phyloP scores from a whole-genome alignment of 306 rosid species.

The Rosa multiflora region DNA sequence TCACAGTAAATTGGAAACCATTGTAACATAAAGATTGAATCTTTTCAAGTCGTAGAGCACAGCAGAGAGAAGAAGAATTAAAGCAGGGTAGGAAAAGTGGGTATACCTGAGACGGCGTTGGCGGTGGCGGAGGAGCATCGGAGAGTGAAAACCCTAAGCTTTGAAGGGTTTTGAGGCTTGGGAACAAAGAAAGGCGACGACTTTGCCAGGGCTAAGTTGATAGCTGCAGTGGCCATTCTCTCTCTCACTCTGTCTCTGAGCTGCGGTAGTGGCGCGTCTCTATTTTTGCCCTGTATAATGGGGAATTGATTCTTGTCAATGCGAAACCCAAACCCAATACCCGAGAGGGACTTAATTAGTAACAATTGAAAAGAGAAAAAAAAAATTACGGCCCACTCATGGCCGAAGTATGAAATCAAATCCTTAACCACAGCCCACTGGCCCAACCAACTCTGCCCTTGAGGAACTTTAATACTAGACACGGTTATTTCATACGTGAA shows the following conservation, averaged over 20 bases:
- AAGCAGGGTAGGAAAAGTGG: neutral
- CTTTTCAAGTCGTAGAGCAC: neutral
- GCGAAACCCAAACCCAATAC: too few species aligned
- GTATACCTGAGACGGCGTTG: slow-evolving; percentile 17
- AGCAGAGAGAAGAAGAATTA: neutral
- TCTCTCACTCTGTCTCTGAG: neutral
- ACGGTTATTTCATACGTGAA: too few species aligned
- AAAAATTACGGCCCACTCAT: too few species aligned
- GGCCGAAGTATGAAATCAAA: too few species aligned
- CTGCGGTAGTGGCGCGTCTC: neutral
- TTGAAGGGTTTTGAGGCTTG: slow-evolving; percentile 10
- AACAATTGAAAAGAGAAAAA: too few species aligned
- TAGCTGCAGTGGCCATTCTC: slow-evolving; percentile 16
- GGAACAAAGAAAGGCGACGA: slow-evolving; percentile 1
- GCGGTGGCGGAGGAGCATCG: slow-evolving; percentile 27
- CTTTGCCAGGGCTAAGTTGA: slow-evolving; percentile 10
- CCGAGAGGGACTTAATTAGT: too few species aligned
- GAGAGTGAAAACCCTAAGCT: slow-evolving; percentile 19
- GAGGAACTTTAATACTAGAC: too few species aligned
- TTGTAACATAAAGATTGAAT: neutral
- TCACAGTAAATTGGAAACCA: neutral
- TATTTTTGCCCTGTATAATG: neutral
- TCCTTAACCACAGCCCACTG: too few species aligned
- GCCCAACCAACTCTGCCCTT: too few species aligned
- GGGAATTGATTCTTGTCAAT: too few species aligned